These are phyloP conservation scores for Barnettozyma siamensis DNA, from an alignment of 805 yeast genomes.

Conservation along the genomic window DNA sequence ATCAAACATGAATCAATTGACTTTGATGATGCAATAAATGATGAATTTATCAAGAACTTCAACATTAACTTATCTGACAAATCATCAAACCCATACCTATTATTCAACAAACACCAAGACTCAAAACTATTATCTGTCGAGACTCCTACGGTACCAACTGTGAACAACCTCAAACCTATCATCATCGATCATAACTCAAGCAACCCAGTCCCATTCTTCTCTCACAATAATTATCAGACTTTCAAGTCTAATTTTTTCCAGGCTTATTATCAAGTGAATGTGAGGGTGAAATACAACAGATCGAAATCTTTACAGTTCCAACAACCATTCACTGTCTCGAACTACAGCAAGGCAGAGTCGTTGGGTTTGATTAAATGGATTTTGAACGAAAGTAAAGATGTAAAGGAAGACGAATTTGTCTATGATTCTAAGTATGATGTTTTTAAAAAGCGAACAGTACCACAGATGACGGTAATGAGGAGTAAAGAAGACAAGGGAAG, in stretches of 20 bases:
- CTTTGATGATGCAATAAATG: conserved; percentile 9
- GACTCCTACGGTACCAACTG: conserved; percentile 15
- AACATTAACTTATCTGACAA: conserved; percentile 23
- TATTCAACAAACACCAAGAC: conserved; percentile 28
- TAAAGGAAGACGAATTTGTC: conserved; percentile 30
- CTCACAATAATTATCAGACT: conserved; percentile 44
- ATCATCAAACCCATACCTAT: conserved; percentile 19
- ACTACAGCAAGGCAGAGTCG: conserved; percentile 44
- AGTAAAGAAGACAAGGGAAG: conserved; percentile 20
- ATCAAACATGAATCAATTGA: conserved; percentile 24
- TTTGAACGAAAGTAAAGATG: conserved; percentile 42
- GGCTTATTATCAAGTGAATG: conserved; percentile 42
- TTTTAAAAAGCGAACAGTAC: conserved; percentile 27
- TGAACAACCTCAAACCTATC: conserved; percentile 27
- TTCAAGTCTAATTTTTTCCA: conserved; percentile 43
- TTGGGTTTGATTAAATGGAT: conserved; percentile 49
- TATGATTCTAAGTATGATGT: conserved; percentile 26
- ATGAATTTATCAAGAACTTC: conserved; percentile 21
- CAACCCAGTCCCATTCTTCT: conserved; percentile 28
- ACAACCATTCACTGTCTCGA: conserved; percentile 50
- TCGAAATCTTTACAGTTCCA: conserved; percentile 44
- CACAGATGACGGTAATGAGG: conserved; percentile 22
- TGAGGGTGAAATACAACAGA: conserved; percentile 39
- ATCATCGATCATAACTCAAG: conserved; percentile 17
- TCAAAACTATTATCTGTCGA: conserved; percentile 23